These are phyloP conservation scores for Penicillium sp. DNA, from an alignment of 2,329 filamentous ascomycete genomes.

Conservation along the genomic window DNA sequence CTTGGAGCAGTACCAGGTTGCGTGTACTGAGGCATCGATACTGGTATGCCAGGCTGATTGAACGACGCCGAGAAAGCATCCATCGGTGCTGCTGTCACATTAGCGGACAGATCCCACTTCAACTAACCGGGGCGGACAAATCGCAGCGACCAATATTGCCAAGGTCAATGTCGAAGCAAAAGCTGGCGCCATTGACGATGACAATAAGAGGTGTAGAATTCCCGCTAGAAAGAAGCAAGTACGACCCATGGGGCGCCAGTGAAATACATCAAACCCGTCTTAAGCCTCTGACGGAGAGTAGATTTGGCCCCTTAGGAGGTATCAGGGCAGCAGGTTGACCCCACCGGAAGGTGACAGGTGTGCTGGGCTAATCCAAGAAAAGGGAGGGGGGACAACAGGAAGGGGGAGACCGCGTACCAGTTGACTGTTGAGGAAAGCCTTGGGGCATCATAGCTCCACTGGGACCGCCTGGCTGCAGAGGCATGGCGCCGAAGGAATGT, in stretches of 20 bases:
- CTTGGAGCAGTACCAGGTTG: constrained; percentile 30
- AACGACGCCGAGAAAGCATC: constrained; percentile 37
- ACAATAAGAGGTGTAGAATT: constrained; percentile 5
- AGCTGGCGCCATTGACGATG: constrained; percentile 1
- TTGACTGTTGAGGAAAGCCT: constrained; percentile 35
- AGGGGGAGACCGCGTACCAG: constrained; percentile 29
- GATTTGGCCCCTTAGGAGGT: background rate
- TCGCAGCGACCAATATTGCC: constrained; percentile 4
- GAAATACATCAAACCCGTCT: background rate
- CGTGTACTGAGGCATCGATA: constrained; percentile 32
- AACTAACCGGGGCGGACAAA: constrained; percentile 1
- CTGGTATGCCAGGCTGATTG: constrained; percentile 32
- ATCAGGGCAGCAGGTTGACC: constrained; percentile 4
- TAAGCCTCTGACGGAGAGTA: constrained; percentile 4
- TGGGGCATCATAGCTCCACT: constrained; percentile 41
- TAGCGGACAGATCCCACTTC: constrained; percentile 19
- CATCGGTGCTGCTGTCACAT: constrained; percentile 32
- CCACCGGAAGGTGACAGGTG: constrained; percentile 8
- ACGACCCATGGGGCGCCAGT: background rate
- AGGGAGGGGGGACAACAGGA: constrained; percentile 7
- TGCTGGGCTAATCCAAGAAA: constrained; percentile 11
- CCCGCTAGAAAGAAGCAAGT: constrained; percentile 1
- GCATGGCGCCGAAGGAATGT: constrained; percentile 36
- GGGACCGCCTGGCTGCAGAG: constrained; percentile 35
- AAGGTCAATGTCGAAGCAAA: constrained; percentile 5